Evolutionary conservation across 768 basidiomycete species (phyloP).

Genomic region (Termitomyces sp.): DNA sequence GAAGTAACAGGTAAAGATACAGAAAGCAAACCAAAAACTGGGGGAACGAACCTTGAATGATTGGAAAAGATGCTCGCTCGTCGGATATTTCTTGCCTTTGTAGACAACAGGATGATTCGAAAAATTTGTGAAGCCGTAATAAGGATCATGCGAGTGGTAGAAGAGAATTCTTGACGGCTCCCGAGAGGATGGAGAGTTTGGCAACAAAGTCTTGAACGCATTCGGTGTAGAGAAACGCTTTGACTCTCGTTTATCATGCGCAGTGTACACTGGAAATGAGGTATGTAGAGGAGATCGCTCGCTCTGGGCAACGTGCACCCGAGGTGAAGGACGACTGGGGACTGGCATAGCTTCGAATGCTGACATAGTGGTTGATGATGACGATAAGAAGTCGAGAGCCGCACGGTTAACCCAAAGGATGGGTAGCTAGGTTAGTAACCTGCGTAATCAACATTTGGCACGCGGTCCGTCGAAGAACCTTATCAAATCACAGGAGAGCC

Average conservation of each 20-base stretch:
- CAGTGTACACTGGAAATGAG: background rate
- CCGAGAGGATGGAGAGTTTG: conserved; percentile 15
- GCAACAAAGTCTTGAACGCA: conserved; percentile 7
- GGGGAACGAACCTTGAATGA: conserved; percentile 58
- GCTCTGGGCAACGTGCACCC: background rate
- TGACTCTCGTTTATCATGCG: background rate
- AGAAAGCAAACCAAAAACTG: background rate
- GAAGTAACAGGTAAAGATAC: background rate
- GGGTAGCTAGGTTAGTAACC: too few species aligned
- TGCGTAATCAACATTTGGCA: too few species aligned
- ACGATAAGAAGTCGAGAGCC: background rate
- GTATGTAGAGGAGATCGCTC: background rate
- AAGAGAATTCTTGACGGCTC: conserved; percentile 46
- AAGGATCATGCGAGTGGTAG: conserved; percentile 59
- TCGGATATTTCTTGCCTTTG: conserved; percentile 64
- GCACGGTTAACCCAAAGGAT: too few species aligned
- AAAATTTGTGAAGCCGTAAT: conserved; percentile 75
- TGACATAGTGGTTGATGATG: background rate
- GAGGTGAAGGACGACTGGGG: background rate
- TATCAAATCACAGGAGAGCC: background rate
- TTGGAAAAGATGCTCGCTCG: conserved; percentile 76
- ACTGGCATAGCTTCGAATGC: background rate
- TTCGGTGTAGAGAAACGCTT: background rate
- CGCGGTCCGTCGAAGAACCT: background rate
- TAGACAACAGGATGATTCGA: conserved; percentile 62